These are phyloP conservation scores for Papilionanthe hybrid DNA, from an alignment of 116 monocot species.

Conservation along the genomic window DNA sequence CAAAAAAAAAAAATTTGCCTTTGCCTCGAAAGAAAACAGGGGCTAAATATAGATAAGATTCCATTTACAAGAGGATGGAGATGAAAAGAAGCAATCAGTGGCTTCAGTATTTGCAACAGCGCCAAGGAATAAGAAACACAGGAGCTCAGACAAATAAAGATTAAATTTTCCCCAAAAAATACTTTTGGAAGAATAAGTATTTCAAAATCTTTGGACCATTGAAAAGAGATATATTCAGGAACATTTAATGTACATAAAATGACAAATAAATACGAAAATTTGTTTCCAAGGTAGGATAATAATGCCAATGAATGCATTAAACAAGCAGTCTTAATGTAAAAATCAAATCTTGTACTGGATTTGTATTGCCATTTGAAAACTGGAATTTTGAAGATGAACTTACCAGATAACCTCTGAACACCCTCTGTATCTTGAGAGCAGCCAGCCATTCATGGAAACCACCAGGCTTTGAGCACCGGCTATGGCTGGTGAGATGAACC, in stretches of 20 bases:
- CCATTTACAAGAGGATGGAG: background rate
- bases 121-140: background rate
- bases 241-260: background rate
- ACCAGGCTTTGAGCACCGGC: constrained; percentile 4
- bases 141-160: background rate
- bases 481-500: constrained; percentile 32
- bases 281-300: background rate
- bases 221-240: background rate
- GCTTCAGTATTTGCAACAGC: background rate
- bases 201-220: background rate
- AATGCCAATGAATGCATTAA: background rate
- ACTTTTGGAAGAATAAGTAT: background rate
- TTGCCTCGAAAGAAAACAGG: too few species aligned
- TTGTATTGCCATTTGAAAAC: background rate
- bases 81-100: background rate
- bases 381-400: background rate
- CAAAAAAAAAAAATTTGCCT: too few species aligned
- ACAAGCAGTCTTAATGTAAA: background rate
- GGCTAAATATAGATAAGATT: background rate
- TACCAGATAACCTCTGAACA: constrained; percentile 70
- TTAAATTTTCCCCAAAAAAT: background rate
- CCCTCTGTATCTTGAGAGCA: constrained; percentile 66
- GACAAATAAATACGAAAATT: background rate
- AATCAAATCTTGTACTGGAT: background rate
- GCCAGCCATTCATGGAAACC: constrained; percentile 22